Evolutionary conservation across 2,329 filamentous ascomycete genomes (phyloP), one percentile per base, ranked within the genome.

Genomic region (Trichoderma lentiforme): DNA sequence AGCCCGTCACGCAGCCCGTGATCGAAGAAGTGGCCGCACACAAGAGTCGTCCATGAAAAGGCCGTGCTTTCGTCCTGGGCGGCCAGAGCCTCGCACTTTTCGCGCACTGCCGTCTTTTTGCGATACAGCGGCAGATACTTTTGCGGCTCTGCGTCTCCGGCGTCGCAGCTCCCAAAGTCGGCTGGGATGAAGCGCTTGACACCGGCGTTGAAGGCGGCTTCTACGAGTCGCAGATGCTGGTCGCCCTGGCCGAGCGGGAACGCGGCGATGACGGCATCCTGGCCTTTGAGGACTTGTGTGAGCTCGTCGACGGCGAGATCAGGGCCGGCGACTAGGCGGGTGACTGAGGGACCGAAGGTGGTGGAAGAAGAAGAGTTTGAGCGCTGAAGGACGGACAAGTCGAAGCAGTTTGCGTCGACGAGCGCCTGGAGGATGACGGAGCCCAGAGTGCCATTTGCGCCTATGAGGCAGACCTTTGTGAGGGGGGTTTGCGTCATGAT

Each of bases 111-210:
- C 12, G 77, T 76, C 76, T 82, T 82, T 66, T 80, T 79, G 14
- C 79, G 77, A 70, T 82, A 82, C 1, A 82, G 75, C 70, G 77
- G 76, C 24, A 82, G 72, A 3, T 79, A 72, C 26, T 77, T 75
- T 72, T 78, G 79, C 0, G 79, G 76, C 74, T 83, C 79, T 30
- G 80, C 80, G n/a, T 75, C 78, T 57, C 77, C 75, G 1, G 81
- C 80, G 72, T 82, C 81, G 65, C 80, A 82, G 73, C 78, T 77
- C 39, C 83, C 83, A 72, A 86, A 92, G 74, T 92, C 89, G 15
- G 87, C 86, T 2, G 89, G 89, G 53, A 92, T 83, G 80, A 90
- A 90, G 30, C 88, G 84, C 74, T 87, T 84, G 2, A 92, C 88
- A 26, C 89, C 88, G 5, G 88, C 89, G 6, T 83, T 83, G 53